Conservation (phyloP, 345 rosid genomes). For the Turritis glabra region DNA sequence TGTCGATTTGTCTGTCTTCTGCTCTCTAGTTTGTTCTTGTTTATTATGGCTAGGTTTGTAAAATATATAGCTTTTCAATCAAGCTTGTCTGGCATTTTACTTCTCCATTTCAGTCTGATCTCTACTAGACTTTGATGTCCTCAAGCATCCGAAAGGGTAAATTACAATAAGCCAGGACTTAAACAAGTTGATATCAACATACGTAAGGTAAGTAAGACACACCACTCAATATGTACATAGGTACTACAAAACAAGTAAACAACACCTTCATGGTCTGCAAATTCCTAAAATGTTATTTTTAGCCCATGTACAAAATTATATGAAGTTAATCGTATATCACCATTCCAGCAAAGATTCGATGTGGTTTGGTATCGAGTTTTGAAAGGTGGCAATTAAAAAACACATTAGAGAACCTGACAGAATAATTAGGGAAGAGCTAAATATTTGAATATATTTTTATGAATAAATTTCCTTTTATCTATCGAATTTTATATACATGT, state of each 20-base stretch:
- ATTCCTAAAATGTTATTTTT: background rate
- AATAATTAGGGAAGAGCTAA: too few species aligned
- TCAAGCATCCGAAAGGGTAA: background rate
- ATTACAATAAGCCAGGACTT: background rate
- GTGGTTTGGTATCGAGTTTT: too few species aligned
- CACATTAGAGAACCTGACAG: too few species aligned
- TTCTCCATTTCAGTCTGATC: background rate
- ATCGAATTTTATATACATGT: too few species aligned
- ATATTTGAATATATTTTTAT: too few species aligned
- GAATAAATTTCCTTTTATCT: too few species aligned
- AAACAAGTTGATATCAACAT: background rate
- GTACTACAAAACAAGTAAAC: background rate
- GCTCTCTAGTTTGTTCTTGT: background rate
- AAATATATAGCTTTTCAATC: conserved; percentile 6
- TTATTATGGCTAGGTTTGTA: conserved; percentile 13
- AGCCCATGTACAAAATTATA: too few species aligned
- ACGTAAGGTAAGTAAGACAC: background rate
- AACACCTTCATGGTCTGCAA: background rate
- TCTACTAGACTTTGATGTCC: conserved; percentile 3
- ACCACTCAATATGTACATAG: background rate
- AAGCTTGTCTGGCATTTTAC: background rate
- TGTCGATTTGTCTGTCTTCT: background rate
- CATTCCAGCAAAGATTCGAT: too few species aligned
- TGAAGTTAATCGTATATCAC: too few species aligned
- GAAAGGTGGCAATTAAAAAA: too few species aligned